These are phyloP conservation scores for Paramecium biaurelia DNA, from an alignment of 73 alveolate genomes.

Conservation along the genomic window DNA sequence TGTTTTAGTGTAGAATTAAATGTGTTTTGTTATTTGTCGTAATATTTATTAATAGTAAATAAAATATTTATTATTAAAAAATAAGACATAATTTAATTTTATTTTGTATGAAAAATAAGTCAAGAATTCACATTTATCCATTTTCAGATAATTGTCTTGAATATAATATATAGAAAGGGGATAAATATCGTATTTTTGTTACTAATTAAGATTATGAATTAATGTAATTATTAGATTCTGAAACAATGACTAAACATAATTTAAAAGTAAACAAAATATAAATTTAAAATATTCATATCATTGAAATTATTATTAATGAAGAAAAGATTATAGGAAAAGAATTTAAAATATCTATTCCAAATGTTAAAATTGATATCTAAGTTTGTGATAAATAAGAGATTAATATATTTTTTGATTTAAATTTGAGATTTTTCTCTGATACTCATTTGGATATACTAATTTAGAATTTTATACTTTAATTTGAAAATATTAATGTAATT, in stretches of 20 bases:
- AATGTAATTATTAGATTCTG: background rate
- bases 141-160: conserved; percentile 29
- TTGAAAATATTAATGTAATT: background rate
- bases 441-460: background rate
- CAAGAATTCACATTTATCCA: conserved; percentile 31
- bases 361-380: background rate
- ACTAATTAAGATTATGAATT: background rate
- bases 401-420: background rate
- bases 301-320: background rate
- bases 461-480: background rate
- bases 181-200: background rate
- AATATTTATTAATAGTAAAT: background rate
- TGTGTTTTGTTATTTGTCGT: background rate
- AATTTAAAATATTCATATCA: background rate
- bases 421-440: background rate
- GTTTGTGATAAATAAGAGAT: background rate
- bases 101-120: conserved; percentile 39
- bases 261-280: background rate
- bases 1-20: conserved; percentile 12
- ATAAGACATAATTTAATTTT: background rate
- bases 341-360: background rate
- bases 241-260: conserved; percentile 4
- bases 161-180: conserved; percentile 17
- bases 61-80: background rate
- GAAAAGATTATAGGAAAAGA: conserved; percentile 18